phyloP scores from a whole-genome alignment of 176 grass and related monocot species.

The Eremochloa ophiuroides region DNA sequence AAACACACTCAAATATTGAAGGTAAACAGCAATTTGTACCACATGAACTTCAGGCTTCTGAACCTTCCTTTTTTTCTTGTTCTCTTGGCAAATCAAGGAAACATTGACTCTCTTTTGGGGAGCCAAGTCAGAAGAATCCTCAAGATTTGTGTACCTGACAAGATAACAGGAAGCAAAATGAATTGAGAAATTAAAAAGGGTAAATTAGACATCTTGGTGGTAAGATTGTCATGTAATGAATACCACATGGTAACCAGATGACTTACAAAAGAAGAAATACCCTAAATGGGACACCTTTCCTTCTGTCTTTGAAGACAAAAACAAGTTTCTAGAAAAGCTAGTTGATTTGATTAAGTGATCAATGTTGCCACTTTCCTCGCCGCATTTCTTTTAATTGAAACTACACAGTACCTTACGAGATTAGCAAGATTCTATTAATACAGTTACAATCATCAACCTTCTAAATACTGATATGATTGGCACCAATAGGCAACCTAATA shows the following conservation, averaged over 20 bases:
- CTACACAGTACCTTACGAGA: background rate
- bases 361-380: background rate
- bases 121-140: conserved; percentile 36
- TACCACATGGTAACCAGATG: background rate
- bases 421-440: background rate
- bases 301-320: conserved; percentile 1
- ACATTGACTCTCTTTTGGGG: conserved; percentile 53
- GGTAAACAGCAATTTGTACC: conserved; percentile 27
- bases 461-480: background rate
- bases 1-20: background rate
- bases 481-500: background rate
- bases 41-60: conserved; percentile 22
- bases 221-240: background rate
- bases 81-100: conserved; percentile 47
- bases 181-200: background rate
- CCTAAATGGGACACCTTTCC: background rate
- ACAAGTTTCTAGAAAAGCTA: background rate
- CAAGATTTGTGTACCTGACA: conserved; percentile 51
- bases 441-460: background rate
- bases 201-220: background rate
- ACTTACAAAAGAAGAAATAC: background rate
- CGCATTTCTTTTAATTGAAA: background rate
- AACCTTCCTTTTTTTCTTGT: conserved; percentile 52
- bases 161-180: conserved; percentile 11
- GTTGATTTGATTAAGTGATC: background rate